phyloP scores from a whole-genome alignment of 1,139 yeast species.

The Taiozyma sp. region DNA sequence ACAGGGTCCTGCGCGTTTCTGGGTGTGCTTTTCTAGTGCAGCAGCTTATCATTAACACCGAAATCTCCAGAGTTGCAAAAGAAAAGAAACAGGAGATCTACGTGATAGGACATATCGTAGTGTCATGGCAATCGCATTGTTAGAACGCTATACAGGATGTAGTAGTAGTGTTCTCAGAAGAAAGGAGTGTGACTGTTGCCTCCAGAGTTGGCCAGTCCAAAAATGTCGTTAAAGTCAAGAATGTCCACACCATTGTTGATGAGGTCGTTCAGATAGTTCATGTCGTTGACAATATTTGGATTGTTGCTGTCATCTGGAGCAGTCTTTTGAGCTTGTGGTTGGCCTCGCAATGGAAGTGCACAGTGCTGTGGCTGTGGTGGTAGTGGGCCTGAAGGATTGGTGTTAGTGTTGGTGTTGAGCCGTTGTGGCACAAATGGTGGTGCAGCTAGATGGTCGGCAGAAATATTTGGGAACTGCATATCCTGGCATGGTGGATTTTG shows the following conservation, averaged over 20 bases:
- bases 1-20: neutral
- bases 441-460: neutral
- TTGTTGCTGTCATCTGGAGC: neutral
- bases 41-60: neutral
- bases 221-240: slow-evolving; percentile 3
- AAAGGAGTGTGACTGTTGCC: neutral
- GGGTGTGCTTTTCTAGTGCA: neutral
- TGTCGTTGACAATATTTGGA: neutral
- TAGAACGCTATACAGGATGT: neutral
- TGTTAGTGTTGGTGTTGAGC: neutral
- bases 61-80: neutral
- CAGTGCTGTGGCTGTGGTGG: neutral
- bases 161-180: neutral
- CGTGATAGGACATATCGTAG: neutral
- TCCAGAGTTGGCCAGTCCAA: neutral
- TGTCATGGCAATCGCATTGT: neutral
- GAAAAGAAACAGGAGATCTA: neutral
- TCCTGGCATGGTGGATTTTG: neutral
- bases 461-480: neutral
- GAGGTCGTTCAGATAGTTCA: slow-evolving; percentile 2
- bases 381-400: neutral
- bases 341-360: neutral
- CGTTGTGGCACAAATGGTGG: neutral
- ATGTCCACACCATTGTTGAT: slow-evolving; percentile 4
- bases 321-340: neutral